A percentile compares a stretch with the other conserved stretches of the same genome.
Conservation (phyloP, 345 rosid genomes). For the Eucalyptus marginata region DNA sequence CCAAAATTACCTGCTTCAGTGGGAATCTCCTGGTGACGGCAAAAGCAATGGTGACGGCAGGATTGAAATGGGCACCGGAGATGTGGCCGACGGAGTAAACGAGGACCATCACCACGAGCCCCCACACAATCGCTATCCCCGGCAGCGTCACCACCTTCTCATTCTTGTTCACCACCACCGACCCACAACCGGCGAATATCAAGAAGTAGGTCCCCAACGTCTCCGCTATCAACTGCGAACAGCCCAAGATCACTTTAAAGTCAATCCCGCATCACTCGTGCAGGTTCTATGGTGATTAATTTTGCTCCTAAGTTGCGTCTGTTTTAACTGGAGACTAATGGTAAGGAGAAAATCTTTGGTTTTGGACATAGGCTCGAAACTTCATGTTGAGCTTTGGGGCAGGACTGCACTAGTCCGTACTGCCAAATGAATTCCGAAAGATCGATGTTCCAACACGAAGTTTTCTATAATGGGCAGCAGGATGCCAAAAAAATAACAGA, state of each 20-base stretch:
- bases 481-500: neutral
- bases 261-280: neutral
- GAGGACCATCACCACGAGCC: constrained; percentile 73
- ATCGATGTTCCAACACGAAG: neutral
- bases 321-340: neutral
- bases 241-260: neutral
- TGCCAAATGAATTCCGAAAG: neutral
- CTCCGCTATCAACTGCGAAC: constrained; percentile 64
- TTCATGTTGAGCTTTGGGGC: neutral
- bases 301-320: neutral
- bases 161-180: constrained; percentile 63
- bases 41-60: constrained; percentile 88
- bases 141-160: constrained; percentile 63
- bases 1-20: constrained; percentile 39
- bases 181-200: constrained; percentile 80
- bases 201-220: constrained; percentile 67
- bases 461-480: neutral
- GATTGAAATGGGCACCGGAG: constrained; percentile 97
- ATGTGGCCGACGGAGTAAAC: constrained; percentile 84
- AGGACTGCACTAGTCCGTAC: neutral
- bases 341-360: neutral
- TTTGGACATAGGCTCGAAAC: neutral
- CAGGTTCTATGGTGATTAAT: neutral
- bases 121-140: constrained; percentile 79
- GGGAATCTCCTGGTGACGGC: constrained; percentile 80